Conservation (phyloP, 345 rosid species). For the Xanthoceras sorbifolium region DNA sequence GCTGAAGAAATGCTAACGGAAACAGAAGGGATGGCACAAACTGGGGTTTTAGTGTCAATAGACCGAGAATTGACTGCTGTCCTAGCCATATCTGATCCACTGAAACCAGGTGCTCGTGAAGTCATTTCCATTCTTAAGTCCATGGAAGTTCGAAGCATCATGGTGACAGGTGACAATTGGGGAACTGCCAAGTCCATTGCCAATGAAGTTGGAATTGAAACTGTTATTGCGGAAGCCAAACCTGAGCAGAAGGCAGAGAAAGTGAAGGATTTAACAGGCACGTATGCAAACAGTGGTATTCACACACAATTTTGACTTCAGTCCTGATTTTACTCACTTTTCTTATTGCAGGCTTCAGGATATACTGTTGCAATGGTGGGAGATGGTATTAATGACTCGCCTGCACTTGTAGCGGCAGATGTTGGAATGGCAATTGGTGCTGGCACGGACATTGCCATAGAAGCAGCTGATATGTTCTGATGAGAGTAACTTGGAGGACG, state of each 20-base stretch:
- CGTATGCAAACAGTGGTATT: neutral
- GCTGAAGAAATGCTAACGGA: slow-evolving; percentile 74
- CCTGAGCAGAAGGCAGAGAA: slow-evolving; percentile 93
- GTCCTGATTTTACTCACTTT: neutral
- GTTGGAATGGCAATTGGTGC: slow-evolving; percentile 99
- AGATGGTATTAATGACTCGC: slow-evolving; percentile 93
- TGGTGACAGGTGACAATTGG: slow-evolving; percentile 98
- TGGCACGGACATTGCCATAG: slow-evolving; percentile 93
- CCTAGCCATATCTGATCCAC: slow-evolving; percentile 75
- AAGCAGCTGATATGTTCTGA: slow-evolving; percentile 93
- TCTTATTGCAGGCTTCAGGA: slow-evolving; percentile 55
- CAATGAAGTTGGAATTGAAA: slow-evolving; percentile 73
- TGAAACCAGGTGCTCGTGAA: slow-evolving; percentile 72
- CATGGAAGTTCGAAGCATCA: slow-evolving; percentile 74
- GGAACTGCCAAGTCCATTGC: slow-evolving; percentile 94
- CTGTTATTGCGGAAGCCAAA: slow-evolving; percentile 80
- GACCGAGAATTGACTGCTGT: slow-evolving; percentile 64
- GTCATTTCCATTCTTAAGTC: slow-evolving; percentile 78
- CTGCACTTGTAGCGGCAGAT: slow-evolving; percentile 90
- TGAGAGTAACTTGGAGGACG: slow-evolving; percentile 95
- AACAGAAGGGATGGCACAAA: slow-evolving; percentile 79
- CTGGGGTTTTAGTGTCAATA: slow-evolving; percentile 74
- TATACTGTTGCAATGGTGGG: slow-evolving; percentile 90
- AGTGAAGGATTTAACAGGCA: slow-evolving; percentile 85
- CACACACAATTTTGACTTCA: neutral